phyloP scores from a whole-genome alignment of 2,329 filamentous ascomycete species.

The Cadophora sp. region DNA sequence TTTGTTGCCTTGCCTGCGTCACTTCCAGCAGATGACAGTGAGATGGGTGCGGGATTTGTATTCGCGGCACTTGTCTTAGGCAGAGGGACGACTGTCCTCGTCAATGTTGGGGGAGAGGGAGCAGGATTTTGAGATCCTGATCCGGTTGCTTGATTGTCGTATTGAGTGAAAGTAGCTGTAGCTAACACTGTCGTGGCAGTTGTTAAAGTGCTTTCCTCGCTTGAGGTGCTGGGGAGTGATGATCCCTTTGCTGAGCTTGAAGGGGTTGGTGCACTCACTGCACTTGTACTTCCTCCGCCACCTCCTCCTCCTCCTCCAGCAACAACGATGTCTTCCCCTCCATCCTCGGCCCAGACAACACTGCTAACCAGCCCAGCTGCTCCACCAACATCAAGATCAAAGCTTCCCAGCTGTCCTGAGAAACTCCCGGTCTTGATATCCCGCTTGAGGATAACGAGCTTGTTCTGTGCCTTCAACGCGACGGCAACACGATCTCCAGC shows the following conservation, averaged over 20 bases:
- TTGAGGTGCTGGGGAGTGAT: constrained; percentile 4
- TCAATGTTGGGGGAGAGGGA: background rate
- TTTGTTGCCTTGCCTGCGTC: too few species aligned
- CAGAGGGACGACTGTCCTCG: background rate
- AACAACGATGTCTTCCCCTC: background rate
- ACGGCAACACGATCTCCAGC: constrained; percentile 49
- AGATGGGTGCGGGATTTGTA: too few species aligned
- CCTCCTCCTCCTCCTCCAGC: background rate
- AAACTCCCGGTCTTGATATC: constrained; percentile 11
- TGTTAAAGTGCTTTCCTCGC: background rate
- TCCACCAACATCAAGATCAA: constrained; percentile 23
- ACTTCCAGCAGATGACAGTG: background rate
- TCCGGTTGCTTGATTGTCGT: background rate
- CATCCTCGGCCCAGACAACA: constrained; percentile 18
- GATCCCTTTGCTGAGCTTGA: background rate
- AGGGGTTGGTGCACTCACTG: background rate
- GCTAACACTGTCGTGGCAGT: background rate
- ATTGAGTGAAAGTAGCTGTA: background rate
- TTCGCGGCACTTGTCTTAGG: background rate
- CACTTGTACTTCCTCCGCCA: background rate
- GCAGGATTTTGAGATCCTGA: background rate
- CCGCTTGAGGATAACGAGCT: constrained; percentile 2
- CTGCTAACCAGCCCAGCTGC: constrained; percentile 10
- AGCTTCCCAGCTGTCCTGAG: constrained; percentile 43
- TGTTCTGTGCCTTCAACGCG: constrained; percentile 5